Evolutionary conservation across 257 asterid species (phyloP), one percentile per base, ranked within the genome.

Genomic region (Scutellaria minor): DNA sequence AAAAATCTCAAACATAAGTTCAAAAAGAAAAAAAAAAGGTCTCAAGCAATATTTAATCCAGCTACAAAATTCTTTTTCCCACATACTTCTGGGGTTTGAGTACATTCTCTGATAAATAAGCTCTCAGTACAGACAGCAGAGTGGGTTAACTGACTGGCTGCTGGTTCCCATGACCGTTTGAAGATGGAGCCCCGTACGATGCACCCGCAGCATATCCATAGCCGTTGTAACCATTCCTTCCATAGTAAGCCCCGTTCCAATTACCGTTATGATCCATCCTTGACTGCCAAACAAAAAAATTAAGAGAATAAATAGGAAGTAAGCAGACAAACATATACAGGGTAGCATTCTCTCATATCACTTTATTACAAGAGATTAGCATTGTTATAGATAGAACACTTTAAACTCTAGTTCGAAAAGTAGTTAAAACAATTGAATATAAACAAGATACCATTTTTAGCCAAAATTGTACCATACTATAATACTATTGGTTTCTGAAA

Each of bases 91-190:
- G 69, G 83, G 80, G 74, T 72, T 69, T 75, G 45, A 75, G 37
- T 68, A 75, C 82, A 69, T 53, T 67, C 72, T 68, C 72, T 75
- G 72, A 74, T 60, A 71, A 74, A 77, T 66, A 68, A 78, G 62
- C 79, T 78, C 81, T 78, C 79, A 45, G 14, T 24, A 58, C 62
- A 75, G 64, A 56, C 24, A 70, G 55, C 72, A 68, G 70, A 40
- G 79, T 39, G 53, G 44, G 74, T 20, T 57, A 41, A 45, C 90
- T 90, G 63, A 83, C 96, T 1, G 91, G 89, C 79, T 87, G 90
- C 82, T 90, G 91, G 77, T 79, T 83, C 52, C 83, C 96, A 4
- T 88, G 85, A 7, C 93, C 98, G 40, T 90, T 89, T 9, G 97
- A 75, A 60, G 89, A 64, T 20, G 85, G 79, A 1, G 77, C 27